A percentile compares a stretch with the other conserved stretches of the same genome.
These are phyloP conservation scores for Kodamaea alishanica DNA, from an alignment of 1,139 yeast genomes.

Conservation along the genomic window DNA sequence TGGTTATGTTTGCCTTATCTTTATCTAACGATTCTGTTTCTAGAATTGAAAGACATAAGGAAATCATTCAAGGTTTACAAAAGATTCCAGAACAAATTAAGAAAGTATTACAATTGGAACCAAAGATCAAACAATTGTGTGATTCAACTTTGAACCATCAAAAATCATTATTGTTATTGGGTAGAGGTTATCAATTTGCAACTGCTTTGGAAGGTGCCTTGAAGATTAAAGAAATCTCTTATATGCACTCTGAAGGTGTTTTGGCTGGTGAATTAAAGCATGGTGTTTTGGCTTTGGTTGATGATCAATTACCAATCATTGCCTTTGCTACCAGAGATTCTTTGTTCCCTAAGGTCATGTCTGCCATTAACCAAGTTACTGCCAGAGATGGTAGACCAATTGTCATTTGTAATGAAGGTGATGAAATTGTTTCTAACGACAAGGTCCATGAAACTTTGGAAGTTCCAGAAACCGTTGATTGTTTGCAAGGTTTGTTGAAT, in stretches of 20 bases:
- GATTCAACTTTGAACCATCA: conserved; percentile 68
- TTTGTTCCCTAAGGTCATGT: conserved; percentile 91
- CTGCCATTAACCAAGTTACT: conserved; percentile 94
- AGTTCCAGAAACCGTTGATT: conserved; percentile 94
- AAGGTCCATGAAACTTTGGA: conserved; percentile 69
- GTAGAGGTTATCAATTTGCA: conserved; percentile 97
- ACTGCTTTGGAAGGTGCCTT: conserved; percentile 98
- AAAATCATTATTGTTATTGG: conserved; percentile 83
- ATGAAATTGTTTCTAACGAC: conserved; percentile 50
- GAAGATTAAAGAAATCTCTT: conserved; percentile 96
- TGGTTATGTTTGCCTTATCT: conserved; percentile 94
- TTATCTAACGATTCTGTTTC: conserved; percentile 89
- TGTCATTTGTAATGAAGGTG: conserved; percentile 88
- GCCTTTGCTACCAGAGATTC: conserved; percentile 98
- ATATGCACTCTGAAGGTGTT: conserved; percentile 99
- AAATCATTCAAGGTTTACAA: conserved; percentile 83
- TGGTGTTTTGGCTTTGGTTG: conserved; percentile 96
- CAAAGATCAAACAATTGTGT: conserved; percentile 72
- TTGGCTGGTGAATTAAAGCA: conserved; percentile 98
- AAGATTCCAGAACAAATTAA: conserved; percentile 83
- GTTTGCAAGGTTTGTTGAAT: conserved; percentile 93
- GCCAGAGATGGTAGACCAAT: conserved; percentile 98
- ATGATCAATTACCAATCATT: conserved; percentile 87
- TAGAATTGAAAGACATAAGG: conserved; percentile 67
- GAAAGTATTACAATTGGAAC: conserved; percentile 70